Evolutionary conservation across 2,329 filamentous ascomycete genomes (phyloP), one percentile per base, ranked within the genome.

Genomic region (Lachnellula arida): DNA sequence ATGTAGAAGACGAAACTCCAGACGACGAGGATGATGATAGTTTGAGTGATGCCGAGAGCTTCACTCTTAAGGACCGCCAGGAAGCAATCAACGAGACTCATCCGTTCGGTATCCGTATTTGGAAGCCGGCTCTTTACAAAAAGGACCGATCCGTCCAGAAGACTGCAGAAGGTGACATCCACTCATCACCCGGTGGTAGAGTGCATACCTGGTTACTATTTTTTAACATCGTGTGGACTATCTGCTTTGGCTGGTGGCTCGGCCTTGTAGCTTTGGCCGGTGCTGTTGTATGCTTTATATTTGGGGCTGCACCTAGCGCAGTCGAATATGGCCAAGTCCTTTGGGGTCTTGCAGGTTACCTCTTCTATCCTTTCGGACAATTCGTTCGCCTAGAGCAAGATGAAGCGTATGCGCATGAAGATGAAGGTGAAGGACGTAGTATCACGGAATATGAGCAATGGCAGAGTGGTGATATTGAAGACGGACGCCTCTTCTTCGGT

Each of bases 381-480:
- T 97, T 95, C 71, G 91, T 99, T 60, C 88, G 91, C 47, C 81
- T 99, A 39, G 87, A 96, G 69, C 89, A 93, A 71, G 94, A 99
- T 65, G 94, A 97, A 68, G 88, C 89, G 44, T 99, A 99, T 69
- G 79, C 91, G 48, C 89, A 97, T 58, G 94, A 99, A 74, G 94
- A 99, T 67, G 85, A 94, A 68, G 92, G 93, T 42, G 94, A 99
- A 73, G 94, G 94, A 19, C 85, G 94, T 68, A 97, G 92, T 75
- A 97, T 99, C 68, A 95, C 90, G 67, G 94, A 99, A 75, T 99
- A 99, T 70, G 94, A 99, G 72, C 91, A 96, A 74, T 99, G 94
- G 94, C 94, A 99, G 75, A 97, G 86, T 69, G 94, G 94, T 50
- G 94, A 99, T 68, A 81, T 99, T 35, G 94, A 99, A 72, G 91